A percentile compares a stretch with the other conserved stretches of the same genome.
phyloP scores from a whole-genome alignment of 441 rosid species.

The Erysimum cheiri region DNA sequence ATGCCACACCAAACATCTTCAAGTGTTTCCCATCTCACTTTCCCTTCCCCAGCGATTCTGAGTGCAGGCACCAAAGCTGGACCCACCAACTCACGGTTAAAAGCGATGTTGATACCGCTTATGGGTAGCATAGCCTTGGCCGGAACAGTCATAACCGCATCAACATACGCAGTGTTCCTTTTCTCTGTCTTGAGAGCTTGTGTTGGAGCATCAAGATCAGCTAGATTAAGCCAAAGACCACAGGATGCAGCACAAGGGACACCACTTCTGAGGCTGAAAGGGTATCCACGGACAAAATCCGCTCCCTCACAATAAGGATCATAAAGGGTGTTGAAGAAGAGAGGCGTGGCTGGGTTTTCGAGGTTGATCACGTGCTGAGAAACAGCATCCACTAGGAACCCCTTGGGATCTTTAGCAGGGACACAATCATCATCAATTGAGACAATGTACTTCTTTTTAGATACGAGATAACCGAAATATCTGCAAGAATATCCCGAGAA shows the following conservation, averaged over 20 bases:
- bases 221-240: conserved; percentile 94
- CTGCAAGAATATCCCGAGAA: conserved; percentile 94
- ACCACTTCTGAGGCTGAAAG: conserved; percentile 89
- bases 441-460: conserved; percentile 79
- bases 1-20: conserved; percentile 97
- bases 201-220: conserved; percentile 96
- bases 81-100: conserved; percentile 75
- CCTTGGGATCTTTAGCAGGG: conserved; percentile 78
- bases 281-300: conserved; percentile 98
- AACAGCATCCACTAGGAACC: conserved; percentile 73
- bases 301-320: conserved; percentile 86
- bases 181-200: conserved; percentile 85
- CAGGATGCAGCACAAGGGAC: conserved; percentile 84
- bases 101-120: conserved; percentile 92
- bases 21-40: conserved; percentile 92
- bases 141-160: conserved; percentile 90
- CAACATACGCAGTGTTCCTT: conserved; percentile 79
- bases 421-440: conserved; percentile 87
- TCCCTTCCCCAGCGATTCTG: conserved; percentile 84
- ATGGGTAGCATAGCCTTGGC: conserved; percentile 65
- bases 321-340: conserved; percentile 91
- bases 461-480: conserved; percentile 86
- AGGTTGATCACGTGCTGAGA: conserved; percentile 80
- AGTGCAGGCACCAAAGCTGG: conserved; percentile 84
- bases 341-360: conserved; percentile 83